Evolutionary conservation across 225 moss, liverwort and hornwort species (phyloP).

Genomic region (Neckera pumila): DNA sequence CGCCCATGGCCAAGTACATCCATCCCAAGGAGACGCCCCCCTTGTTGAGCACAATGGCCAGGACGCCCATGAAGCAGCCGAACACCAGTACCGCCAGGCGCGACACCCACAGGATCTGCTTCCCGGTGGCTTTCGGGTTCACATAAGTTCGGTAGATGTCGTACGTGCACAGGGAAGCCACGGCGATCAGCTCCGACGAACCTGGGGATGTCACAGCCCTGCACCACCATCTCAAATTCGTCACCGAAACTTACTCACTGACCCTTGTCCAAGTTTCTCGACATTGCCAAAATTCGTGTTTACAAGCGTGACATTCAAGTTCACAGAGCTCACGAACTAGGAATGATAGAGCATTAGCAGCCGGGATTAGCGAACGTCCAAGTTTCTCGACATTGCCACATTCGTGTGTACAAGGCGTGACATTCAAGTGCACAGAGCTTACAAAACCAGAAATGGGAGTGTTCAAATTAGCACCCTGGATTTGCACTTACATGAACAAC

Average conservation of each 20-base stretch:
- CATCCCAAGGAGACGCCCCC: slow-evolving; percentile 76
- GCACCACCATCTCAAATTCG: not conserved
- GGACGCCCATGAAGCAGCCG: slow-evolving; percentile 76
- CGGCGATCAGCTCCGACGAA: slow-evolving; percentile 72
- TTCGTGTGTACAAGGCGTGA: not conserved
- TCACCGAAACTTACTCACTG: not conserved
- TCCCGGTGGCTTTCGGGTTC: slow-evolving; percentile 61
- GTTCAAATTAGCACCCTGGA: not conserved
- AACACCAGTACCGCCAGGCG: slow-evolving; percentile 36
- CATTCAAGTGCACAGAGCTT: not conserved
- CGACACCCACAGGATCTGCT: slow-evolving; percentile 58
- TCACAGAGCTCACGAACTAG: not conserved
- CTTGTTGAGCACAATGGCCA: slow-evolving; percentile 57
- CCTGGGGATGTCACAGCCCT: slow-evolving; percentile 91
- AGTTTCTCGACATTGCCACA: not conserved
- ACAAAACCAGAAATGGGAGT: not conserved
- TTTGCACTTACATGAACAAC: slow-evolving; percentile 61
- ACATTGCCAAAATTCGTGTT: not conserved
- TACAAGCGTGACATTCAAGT: not conserved
- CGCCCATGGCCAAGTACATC: slow-evolving; percentile 93
- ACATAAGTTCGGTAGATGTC: slow-evolving; percentile 76
- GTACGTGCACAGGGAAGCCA: slow-evolving; percentile 75
- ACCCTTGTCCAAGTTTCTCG: no score
- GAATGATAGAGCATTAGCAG: not conserved
- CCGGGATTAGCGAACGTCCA: not conserved